Base-by-base conservation (phyloP, 371 early-diverging fungal genomes). In the Saksenaea oblongispora region DNA sequence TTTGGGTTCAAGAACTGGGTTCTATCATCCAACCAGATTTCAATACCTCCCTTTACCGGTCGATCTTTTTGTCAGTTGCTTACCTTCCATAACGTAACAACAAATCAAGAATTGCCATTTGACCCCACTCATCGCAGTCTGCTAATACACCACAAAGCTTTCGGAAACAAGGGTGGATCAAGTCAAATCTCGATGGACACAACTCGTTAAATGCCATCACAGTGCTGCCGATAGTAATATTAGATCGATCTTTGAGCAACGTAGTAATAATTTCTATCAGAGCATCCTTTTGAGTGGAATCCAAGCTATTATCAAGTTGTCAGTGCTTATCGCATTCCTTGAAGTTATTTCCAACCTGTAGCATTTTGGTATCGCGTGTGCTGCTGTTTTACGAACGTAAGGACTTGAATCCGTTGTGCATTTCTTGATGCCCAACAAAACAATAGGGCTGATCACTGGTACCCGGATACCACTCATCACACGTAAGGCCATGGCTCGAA, bases 101-200 rank as follows among this genome's bases (percentile, higher is more conserved):
- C 14, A 95, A 69, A 28, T 87, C 85, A 41, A 95, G 62, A n/a
- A 95, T 89, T 10, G 92, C 90, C 59, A 95, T 85, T 74, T 97
- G 97, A 15, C 93, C 95, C 97, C 97, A 96, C 70, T 96, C 95
- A 73, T 98, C 97, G 56, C 93, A 87, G 42, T 95, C 96, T 5
- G 87, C 77, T 28, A 98, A 72, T 80, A 95, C 77, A 27, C 79
- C 75, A 67, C 97, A 97, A 53, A 96, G 80, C 53, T 94, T 92
- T 31, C 95, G 86, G 75, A 84, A 98, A 65, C 95, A 94, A 28
- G 84, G 87, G 71, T 98, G 98, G 24, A 97, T 88, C 63, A 94
- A 66, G 59, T 94, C 95, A 62, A 90, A 83, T 56, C 92, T 73
- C 27, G 90, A 88, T 1, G 95, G 95, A 67, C 96, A 94, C 4